These are phyloP conservation scores for Plantago elongata DNA, from an alignment of 257 asterid genomes.

Conservation along the genomic window DNA sequence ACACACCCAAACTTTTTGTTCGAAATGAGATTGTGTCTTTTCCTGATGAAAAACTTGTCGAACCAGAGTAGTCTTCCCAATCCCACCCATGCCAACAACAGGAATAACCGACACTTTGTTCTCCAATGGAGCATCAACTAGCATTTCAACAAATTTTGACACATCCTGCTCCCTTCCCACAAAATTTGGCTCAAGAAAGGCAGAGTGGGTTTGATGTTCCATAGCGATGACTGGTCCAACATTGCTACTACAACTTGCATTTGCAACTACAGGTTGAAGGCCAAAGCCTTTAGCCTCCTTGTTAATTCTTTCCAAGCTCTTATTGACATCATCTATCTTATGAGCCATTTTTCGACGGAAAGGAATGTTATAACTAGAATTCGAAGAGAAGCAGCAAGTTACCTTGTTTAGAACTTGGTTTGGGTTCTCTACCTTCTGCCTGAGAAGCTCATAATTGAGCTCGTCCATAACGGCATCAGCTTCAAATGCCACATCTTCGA, in stretches of 20 bases:
- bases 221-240: not conserved
- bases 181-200: conserved; percentile 3
- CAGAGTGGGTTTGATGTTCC: conserved; percentile 9
- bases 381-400: not conserved
- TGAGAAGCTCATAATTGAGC: conserved; percentile 16
- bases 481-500: conserved; percentile 18
- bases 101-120: conserved; percentile 17
- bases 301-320: conserved; percentile 3
- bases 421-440: not conserved
- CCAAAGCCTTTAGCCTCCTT: conserved; percentile 4
- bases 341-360: conserved; percentile 13
- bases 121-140: not conserved
- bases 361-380: not conserved
- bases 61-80: conserved; percentile 27
- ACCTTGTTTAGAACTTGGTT: conserved; percentile 7
- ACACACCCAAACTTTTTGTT: conserved; percentile 14
- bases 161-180: conserved; percentile 25
- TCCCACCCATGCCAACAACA: conserved; percentile 24
- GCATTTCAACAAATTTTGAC: conserved; percentile 2
- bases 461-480: conserved; percentile 27
- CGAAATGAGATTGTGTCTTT: not conserved
- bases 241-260: not conserved
- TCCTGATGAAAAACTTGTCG: conserved; percentile 1
- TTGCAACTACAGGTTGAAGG: not conserved
- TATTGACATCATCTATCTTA: conserved; percentile 11